Evolutionary conservation across 2,329 filamentous ascomycete species (phyloP).

Genomic region (Fusarium secorum): DNA sequence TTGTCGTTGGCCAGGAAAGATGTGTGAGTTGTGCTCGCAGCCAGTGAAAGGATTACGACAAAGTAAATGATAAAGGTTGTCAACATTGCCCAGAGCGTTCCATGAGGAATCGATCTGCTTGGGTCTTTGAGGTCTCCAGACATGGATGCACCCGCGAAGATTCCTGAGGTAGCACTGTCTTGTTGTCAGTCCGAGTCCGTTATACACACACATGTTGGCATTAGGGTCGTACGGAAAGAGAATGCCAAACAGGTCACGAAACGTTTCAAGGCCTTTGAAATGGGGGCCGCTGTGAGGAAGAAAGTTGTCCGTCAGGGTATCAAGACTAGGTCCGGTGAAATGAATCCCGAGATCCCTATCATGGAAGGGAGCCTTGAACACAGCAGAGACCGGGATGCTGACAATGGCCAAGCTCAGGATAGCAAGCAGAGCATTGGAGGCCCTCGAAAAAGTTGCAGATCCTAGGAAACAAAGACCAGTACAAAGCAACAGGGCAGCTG

Average conservation of each 20-base stretch:
- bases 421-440: constrained; percentile 77
- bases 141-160: constrained; percentile 83
- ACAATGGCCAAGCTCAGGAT: constrained; percentile 77
- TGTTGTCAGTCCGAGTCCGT: background rate
- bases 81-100: constrained; percentile 79
- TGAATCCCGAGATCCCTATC: constrained; percentile 69
- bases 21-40: constrained; percentile 74
- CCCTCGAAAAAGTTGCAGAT: constrained; percentile 80
- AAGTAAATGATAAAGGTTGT: constrained; percentile 81
- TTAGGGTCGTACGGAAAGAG: constrained; percentile 68
- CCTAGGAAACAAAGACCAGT: constrained; percentile 80
- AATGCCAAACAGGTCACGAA: constrained; percentile 85
- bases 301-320: constrained; percentile 78
- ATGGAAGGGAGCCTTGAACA: constrained; percentile 72
- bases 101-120: constrained; percentile 83
- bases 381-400: constrained; percentile 82
- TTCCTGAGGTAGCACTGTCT: constrained; percentile 59
- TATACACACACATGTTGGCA: background rate
- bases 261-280: constrained; percentile 71
- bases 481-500: constrained; percentile 73
- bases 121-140: constrained; percentile 85
- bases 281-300: constrained; percentile 72
- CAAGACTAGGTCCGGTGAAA: constrained; percentile 78
- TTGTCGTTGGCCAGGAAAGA: constrained; percentile 80
- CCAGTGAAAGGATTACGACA: constrained; percentile 80